Base-by-base conservation (phyloP, 441 rosid genomes). In the Pelargonium myrrhifolium region DNA sequence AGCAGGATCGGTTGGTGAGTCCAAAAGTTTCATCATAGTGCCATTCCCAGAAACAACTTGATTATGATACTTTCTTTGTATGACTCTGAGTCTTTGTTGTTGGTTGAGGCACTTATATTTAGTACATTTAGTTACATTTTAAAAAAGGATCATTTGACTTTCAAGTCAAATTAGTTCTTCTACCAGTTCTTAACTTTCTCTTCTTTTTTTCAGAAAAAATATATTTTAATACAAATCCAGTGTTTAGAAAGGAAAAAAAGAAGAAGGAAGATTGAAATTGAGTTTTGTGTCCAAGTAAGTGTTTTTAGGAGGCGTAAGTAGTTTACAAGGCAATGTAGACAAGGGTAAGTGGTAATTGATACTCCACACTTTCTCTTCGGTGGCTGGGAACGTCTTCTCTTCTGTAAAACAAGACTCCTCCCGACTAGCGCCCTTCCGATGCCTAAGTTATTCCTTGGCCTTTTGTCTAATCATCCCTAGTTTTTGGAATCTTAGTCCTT, bases 1-100 rank as follows among this genome's bases (percentile, higher is more conserved):
- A 93, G 84, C 88, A 84, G 82, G 96, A 87, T 76, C 83, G 87
- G 65, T 77, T 90, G 89, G 96, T 93, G 63, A 42, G 85, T 80
- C 69, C 42, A 45, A 10, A 18, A 21, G 15, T 56, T 40, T 66
- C 37, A 26, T 8, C 22, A 18, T 59, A 11, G 20, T 43, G 59
- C 9, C 20, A 65, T 45, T 49, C 20, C 28, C 61, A 12, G 66
- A 35, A 40, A 35, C 11, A 63, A 15, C 21, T 40, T 18, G 12
- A 37, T 62, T 14, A 4, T 4, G 43, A 62, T 62, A 26, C 31
- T 61, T 61, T 28, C 14, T 31, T 28, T 28, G 9, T 14, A 31
- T 61, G 42, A 28, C 15, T 14, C 14, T 10, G 17, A 61, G 24
- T 61, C 40, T 24, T 12, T 31, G 18, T 3, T 8, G 64, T 24